Percentiles rank a stretch among this genome's conserved stretches.
These are phyloP conservation scores for Mortierella sp. DNA, from an alignment of 371 early-diverging fungal species.

Conservation along the genomic window DNA sequence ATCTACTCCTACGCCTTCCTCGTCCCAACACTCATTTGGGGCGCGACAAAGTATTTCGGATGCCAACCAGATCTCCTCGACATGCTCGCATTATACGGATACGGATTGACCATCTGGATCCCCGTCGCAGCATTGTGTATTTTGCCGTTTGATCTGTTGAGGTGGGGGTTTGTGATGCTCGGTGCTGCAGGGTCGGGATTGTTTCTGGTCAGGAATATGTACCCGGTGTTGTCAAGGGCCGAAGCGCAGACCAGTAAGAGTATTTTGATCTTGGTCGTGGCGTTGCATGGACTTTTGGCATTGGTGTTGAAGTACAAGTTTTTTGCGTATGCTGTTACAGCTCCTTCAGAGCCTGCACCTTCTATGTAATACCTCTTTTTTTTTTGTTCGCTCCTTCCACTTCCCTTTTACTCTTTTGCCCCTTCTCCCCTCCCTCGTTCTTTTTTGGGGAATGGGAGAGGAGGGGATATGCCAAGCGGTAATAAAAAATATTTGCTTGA, in stretches of 20 bases:
- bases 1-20: constrained; percentile 86
- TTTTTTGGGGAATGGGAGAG: too few relatives aligned
- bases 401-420: not conserved
- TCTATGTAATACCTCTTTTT: not conserved
- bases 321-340: constrained; percentile 59
- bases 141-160: constrained; percentile 21
- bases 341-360: not conserved
- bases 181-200: constrained; percentile 30
- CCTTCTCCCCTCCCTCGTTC: too few relatives aligned
- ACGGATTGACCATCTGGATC: constrained; percentile 92
- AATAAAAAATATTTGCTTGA: too few relatives aligned
- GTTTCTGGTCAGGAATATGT: constrained; percentile 65
- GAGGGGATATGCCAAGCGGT: too few relatives aligned
- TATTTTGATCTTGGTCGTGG: constrained; percentile 76
- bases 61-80: constrained; percentile 87
- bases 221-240: constrained; percentile 74
- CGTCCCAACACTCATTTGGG: constrained; percentile 86
- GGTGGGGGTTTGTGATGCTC: constrained; percentile 36
- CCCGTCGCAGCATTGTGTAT: constrained; percentile 83
- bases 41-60: constrained; percentile 87
- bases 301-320: constrained; percentile 88
- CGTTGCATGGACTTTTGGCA: constrained; percentile 79
- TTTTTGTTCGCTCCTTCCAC: not conserved
- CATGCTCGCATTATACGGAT: constrained; percentile 92
- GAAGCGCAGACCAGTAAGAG: constrained; percentile 77